Conservation (phyloP, 2,329 filamentous ascomycete species). For the Colletotrichum neosansevieriae region DNA sequence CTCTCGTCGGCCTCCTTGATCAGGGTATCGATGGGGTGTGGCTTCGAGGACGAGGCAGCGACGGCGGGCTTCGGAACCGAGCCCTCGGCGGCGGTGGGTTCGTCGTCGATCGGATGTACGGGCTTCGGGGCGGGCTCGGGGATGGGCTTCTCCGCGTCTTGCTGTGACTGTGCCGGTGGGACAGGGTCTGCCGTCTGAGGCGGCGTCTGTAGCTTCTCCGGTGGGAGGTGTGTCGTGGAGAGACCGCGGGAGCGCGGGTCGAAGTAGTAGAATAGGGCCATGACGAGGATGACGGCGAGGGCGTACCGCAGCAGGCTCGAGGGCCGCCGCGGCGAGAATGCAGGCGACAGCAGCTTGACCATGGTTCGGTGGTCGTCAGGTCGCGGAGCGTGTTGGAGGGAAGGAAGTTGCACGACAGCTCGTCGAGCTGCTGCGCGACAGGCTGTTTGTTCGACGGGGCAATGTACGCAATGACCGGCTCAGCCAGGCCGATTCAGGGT, state of each 20-base stretch:
- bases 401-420: not conserved
- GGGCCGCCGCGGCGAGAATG: conserved; percentile 57
- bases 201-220: conserved; percentile 34
- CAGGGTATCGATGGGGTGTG: conserved; percentile 60
- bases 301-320: conserved; percentile 71
- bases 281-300: conserved; percentile 70
- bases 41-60: conserved; percentile 10
- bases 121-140: conserved; percentile 25
- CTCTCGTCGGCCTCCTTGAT: conserved; percentile 54
- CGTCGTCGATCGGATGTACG: conserved; percentile 6
- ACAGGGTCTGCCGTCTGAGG: conserved; percentile 38
- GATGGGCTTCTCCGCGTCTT: conserved; percentile 32
- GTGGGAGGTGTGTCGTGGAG: conserved; percentile 15
- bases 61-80: conserved; percentile 37
- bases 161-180: conserved; percentile 33
- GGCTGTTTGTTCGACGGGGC: not conserved
- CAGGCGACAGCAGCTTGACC: conserved; percentile 51
- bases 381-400: not conserved
- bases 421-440: not conserved
- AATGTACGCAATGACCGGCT: conserved; percentile 35
- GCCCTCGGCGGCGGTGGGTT: conserved; percentile 2
- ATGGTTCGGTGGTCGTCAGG: conserved; percentile 16
- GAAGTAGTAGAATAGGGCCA: conserved; percentile 50
- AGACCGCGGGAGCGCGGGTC: conserved; percentile 34
- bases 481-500: conserved; percentile 32